phyloP scores from a whole-genome alignment of 164 flowering plant genomes.

The Protea cynaroides region DNA sequence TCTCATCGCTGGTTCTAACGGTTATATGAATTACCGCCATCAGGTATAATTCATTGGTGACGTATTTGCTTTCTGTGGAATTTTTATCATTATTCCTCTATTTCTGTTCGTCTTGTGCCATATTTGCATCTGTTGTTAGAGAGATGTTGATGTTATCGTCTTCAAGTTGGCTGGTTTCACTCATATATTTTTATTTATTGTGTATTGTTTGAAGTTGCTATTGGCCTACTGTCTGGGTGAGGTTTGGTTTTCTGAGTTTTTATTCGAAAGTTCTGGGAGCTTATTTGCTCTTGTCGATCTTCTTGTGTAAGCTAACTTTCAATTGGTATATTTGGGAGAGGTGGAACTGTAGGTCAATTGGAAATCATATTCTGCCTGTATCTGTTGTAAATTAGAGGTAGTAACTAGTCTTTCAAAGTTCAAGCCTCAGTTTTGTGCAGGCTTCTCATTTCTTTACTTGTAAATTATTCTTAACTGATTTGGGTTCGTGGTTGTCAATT shows the following conservation, averaged over 20 bases:
- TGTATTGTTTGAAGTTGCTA: background rate
- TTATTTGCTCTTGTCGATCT: background rate
- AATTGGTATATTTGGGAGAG: no score
- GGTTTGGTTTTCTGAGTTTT: background rate
- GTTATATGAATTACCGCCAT: conserved; percentile 70
- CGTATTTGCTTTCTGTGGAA: background rate
- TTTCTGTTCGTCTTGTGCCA: background rate
- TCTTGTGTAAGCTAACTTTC: no score
- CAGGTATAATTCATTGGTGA: conserved; percentile 36
- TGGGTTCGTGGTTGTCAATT: no score
- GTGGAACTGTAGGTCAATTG: no score
- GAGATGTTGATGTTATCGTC: background rate
- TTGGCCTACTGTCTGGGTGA: no score
- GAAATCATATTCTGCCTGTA: no score
- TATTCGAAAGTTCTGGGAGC: no score
- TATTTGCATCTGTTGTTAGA: background rate
- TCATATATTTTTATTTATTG: background rate
- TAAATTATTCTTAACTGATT: no score
- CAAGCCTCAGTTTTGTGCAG: no score
- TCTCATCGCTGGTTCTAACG: conserved; percentile 72
- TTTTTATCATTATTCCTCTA: background rate
- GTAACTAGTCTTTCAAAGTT: no score
- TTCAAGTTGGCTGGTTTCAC: background rate
- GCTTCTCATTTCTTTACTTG: no score
- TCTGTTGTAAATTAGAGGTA: no score